phyloP scores from a whole-genome alignment of 139 green algal species.

The Micractinium sp. region DNA sequence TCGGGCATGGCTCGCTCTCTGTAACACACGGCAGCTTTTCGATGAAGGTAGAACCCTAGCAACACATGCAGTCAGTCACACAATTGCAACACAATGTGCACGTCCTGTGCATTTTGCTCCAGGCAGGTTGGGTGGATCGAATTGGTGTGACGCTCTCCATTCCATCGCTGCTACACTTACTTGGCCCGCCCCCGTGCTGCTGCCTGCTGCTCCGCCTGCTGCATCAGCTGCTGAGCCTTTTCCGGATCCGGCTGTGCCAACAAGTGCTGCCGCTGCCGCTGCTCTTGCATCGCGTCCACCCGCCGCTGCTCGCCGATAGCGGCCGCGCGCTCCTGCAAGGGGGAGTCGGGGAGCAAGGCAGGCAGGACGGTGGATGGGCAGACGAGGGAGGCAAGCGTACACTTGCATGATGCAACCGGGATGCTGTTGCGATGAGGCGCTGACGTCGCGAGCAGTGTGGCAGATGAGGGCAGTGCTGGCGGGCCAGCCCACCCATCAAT shows the following conservation, averaged over 20 bases:
- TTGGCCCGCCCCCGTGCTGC: not conserved
- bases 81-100: too few relatives aligned
- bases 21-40: not conserved
- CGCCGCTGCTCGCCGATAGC: conserved; percentile 7
- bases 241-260: conserved; percentile 7
- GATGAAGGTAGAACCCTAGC: too few relatives aligned
- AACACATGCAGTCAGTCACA: too few relatives aligned
- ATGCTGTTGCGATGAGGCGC: too few relatives aligned
- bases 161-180: not conserved
- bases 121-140: too few relatives aligned
- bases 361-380: not conserved
- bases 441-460: too few relatives aligned
- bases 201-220: conserved; percentile 4
- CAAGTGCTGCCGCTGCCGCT: conserved; percentile 3
- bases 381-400: too few relatives aligned
- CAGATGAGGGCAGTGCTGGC: too few relatives aligned
- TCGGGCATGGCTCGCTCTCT: not conserved
- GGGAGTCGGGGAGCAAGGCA: not conserved
- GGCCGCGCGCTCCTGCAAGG: not conserved
- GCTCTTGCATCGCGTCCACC: not conserved
- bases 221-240: not conserved
- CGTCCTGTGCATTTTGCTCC: too few relatives aligned
- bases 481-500: not conserved
- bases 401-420: too few relatives aligned
- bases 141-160: too few relatives aligned